phyloP scores from a whole-genome alignment of 805 yeast genomes.

The Candida odintsovae region DNA sequence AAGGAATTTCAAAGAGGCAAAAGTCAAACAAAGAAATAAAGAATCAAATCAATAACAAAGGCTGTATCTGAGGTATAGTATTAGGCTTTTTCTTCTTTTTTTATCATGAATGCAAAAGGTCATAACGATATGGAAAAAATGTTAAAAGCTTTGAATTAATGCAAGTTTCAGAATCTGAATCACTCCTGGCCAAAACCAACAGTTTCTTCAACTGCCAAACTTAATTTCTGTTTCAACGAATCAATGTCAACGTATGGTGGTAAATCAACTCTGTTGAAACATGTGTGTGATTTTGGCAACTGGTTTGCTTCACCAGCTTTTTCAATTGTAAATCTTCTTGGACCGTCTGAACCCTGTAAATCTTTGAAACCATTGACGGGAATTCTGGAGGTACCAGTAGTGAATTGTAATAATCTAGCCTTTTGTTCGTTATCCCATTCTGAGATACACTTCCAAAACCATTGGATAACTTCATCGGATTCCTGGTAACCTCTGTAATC shows the following conservation, averaged over 20 bases:
- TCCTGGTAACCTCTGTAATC: conserved; percentile 98
- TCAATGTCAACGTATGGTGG: conserved; percentile 90
- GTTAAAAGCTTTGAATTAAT: not conserved
- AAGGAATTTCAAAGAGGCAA: not conserved
- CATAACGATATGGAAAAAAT: not conserved
- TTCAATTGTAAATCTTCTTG: conserved; percentile 97
- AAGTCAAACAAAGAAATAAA: not conserved
- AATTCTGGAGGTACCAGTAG: conserved; percentile 98
- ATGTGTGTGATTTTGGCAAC: conserved; percentile 95
- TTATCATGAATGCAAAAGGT: not conserved
- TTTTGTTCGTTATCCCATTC: conserved; percentile 97
- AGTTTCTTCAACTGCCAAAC: conserved; percentile 97
- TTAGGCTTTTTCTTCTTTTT: not conserved
- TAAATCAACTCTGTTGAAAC: conserved; percentile 97
- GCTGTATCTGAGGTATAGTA: not conserved
- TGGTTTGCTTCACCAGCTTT: conserved; percentile 94
- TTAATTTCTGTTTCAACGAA: conserved; percentile 79
- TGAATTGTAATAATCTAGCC: conserved; percentile 91
- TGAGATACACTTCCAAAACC: conserved; percentile 96
- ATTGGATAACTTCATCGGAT: conserved; percentile 91
- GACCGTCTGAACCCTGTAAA: conserved; percentile 98
- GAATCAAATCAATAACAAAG: not conserved
- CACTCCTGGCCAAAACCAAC: conserved; percentile 98
- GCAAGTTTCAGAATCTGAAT: not conserved
- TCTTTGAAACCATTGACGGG: conserved; percentile 99